Evolutionary conservation across 2,329 filamentous ascomycete genomes (phyloP).

Genomic region (Cryphonectria nitschkei): DNA sequence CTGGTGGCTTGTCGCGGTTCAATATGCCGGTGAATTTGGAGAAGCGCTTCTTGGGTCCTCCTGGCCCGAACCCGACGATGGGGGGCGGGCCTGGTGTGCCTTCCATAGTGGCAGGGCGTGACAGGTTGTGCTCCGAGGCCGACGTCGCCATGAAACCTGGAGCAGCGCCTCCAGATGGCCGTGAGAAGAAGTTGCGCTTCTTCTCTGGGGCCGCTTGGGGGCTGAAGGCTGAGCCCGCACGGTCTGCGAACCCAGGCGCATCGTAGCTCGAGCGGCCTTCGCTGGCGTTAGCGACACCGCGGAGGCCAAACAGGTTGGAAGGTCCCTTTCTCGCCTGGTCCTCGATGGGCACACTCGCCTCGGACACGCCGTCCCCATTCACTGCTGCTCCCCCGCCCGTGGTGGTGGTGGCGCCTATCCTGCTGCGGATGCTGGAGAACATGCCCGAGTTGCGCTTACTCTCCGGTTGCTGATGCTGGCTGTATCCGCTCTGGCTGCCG

Average conservation of each 20-base stretch:
- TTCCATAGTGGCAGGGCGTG: conserved; percentile 27
- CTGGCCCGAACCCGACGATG: conserved; percentile 27
- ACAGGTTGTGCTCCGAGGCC: conserved; percentile 22
- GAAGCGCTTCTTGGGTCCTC: conserved; percentile 49
- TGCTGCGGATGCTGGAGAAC: conserved; percentile 56
- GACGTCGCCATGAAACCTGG: conserved; percentile 13
- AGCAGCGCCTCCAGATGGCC: conserved; percentile 28
- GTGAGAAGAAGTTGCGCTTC: conserved; percentile 37
- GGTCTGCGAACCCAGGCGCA: conserved; percentile 31
- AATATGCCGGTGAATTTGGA: conserved; percentile 44
- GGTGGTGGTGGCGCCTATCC: conserved; percentile 36
- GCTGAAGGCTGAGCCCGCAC: conserved; percentile 15
- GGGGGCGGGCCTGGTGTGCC: conserved; percentile 19
- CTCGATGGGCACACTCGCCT: conserved; percentile 45
- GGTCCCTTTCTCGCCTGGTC: conserved; percentile 45
- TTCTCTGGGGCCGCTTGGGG: conserved; percentile 30
- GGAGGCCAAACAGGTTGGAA: conserved; percentile 45
- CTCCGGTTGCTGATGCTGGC: conserved; percentile 36
- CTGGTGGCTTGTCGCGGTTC: conserved; percentile 31
- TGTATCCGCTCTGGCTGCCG: not conserved
- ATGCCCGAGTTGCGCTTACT: conserved; percentile 47
- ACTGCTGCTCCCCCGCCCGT: conserved; percentile 24
- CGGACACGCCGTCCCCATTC: conserved; percentile 46
- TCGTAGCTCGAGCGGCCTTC: conserved; percentile 36
- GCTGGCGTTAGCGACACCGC: conserved; percentile 23